Base-by-base conservation (phyloP, 208 protist species). In the Trypanosoma avium region DNA sequence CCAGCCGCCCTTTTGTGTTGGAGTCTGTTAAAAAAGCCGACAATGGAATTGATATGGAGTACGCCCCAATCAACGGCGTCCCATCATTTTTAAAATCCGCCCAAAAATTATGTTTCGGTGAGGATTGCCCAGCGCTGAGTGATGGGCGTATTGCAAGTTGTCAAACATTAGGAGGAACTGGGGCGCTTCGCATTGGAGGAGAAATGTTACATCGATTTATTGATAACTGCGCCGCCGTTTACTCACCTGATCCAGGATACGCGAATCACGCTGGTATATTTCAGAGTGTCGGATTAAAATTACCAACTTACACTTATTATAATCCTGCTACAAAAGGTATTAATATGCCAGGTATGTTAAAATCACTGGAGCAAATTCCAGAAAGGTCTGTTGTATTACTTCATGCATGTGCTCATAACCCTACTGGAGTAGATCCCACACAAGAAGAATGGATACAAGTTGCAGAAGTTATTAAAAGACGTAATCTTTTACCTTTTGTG, bases 391-490 rank as follows among this genome's bases (percentile, higher is more conserved):
- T 98, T 3, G 77, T 99, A 49, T 27, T 99, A 17, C 68, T 99
- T 9, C 98, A 99, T 72, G 88, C 93, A 3, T 99, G 97, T 69
- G 97, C 97, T 6, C 98, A 99, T 84, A 99, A 99, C 79, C 98
- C 98, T 27, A 99, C 98, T 10, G 98, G 98, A 38, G 87, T 94
- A 8, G 98, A 99, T 72, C 97, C 97, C 47, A 97, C 94, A 0
- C 40, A 67, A 7, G 92, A 89, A 27, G 86, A 99, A 70, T 99
- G 97, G 97, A 46, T 77, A 42, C 33, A 81, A 26, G 97, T 99
- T 55, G 71, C 81, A 7, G 74, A 95, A 15, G 77, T 94, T 7
- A 58, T 92, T 43, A 70, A 77, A 54, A 71, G 87, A n/a, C 55
- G 84, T 0, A 82, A 96, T 24, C 79, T 98, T 6, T 66, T 95